Percentiles rank a stretch among this genome's conserved stretches.
Conservation (phyloP, 2,329 filamentous ascomycete genomes). For the Colletotrichum kahawae region DNA sequence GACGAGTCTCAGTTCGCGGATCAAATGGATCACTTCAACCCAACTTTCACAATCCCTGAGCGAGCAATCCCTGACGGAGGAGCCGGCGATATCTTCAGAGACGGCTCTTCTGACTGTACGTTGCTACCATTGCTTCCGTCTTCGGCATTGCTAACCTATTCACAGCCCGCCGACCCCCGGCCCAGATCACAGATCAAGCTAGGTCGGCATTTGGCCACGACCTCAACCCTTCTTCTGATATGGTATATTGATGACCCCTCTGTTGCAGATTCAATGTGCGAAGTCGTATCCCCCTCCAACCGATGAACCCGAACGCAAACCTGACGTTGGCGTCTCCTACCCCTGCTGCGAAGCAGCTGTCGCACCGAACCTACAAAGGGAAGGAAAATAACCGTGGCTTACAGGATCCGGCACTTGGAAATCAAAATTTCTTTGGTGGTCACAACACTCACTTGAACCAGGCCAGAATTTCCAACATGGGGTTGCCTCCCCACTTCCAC, state of each 20-base stretch:
- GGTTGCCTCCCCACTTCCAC: background rate
- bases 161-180: background rate
- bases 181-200: background rate
- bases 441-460: background rate
- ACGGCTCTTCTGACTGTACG: background rate
- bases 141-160: background rate
- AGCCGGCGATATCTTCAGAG: slow-evolving; percentile 4
- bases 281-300: slow-evolving; percentile 37
- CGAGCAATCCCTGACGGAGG: background rate
- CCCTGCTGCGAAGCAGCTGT: slow-evolving; percentile 28
- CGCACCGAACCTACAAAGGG: slow-evolving; percentile 26
- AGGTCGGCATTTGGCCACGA: slow-evolving; percentile 1
- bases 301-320: slow-evolving; percentile 42
- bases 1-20: background rate
- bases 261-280: slow-evolving; percentile 36
- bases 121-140: background rate
- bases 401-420: slow-evolving; percentile 25
- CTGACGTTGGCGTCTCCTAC: slow-evolving; percentile 31
- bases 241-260: slow-evolving; percentile 23
- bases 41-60: background rate
- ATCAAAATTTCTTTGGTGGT: slow-evolving; percentile 27
- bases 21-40: background rate
- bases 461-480: background rate
- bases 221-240: background rate
- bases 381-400: slow-evolving; percentile 36